Base-by-base conservation (phyloP, 495 filamentous ascomycete species). In the Podospora bellae-mahoneyi region DNA sequence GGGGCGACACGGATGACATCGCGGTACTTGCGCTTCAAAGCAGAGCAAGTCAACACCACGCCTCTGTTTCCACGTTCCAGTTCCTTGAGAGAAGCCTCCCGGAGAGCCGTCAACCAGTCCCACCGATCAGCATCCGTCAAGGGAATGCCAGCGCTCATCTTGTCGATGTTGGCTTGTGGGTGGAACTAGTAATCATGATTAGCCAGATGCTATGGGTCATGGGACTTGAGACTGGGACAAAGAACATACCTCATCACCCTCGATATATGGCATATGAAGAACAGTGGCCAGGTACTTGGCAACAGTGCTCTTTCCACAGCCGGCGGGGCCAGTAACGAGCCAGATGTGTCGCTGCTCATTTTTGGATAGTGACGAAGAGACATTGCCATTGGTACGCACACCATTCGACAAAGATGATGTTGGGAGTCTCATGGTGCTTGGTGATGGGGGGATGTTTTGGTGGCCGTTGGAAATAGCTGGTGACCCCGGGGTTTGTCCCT, bases 311-410 rank as follows among this genome's bases (percentile, higher is more conserved):
- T 99, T 99, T 55, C 96, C 96, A 73, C 93, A 97, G 16, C 96
- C 96, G 19, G 96, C 94, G 18, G 96, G 96, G 6, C 96, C 96
- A 0, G 95, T 97, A n/a, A 99, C 92, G 69, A 98, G 88, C 90
- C 92, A 97, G 78, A 99, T 97, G 77, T 97, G 93, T 6, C 32
- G 61, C 69, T 91, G 91, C 68, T 88, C 78, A 65, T 75, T 75
- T 48, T 74, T 65, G 7, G 55, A 58, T 3, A 58, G 55, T 60
- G 72, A 58, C 53, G 76, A 69, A 20, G 77, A 68, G 56, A 64
- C 69, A 28, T 71, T 69, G 63, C 72, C 69, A 59, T 72, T 73
- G 55, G 73, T 53, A 19, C 60, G 65, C 59, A 67, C 64, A 64
- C 71, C 69, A 30, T 74, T 76, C 26, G 74, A 65, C 57, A 78